Evolutionary conservation across 2,329 filamentous ascomycete species (phyloP).

Genomic region (Penicillium sp.): DNA sequence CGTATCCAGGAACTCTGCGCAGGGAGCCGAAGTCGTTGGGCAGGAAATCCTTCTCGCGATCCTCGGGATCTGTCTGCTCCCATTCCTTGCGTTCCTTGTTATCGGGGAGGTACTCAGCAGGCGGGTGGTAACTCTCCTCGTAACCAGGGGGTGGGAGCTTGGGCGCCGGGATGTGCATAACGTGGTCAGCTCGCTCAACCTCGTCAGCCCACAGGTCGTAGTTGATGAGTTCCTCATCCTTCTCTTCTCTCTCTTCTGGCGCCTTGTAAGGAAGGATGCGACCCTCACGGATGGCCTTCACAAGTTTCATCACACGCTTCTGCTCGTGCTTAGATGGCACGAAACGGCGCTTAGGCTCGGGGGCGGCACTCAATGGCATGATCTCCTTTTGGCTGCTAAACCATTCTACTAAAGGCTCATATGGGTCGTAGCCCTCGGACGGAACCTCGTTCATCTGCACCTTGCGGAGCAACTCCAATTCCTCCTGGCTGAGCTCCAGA

Average conservation of each 20-base stretch:
- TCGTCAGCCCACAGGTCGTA: constrained; percentile 98
- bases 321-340: constrained; percentile 95
- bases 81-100: constrained; percentile 79
- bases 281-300: constrained; percentile 91
- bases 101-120: constrained; percentile 87
- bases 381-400: constrained; percentile 87
- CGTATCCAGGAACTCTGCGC: constrained; percentile 89
- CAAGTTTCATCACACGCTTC: constrained; percentile 95
- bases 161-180: constrained; percentile 92
- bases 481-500: constrained; percentile 78
- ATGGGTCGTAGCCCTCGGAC: constrained; percentile 86
- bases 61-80: constrained; percentile 84
- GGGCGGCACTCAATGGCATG: constrained; percentile 92
- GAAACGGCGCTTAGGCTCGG: constrained; percentile 93
- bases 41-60: constrained; percentile 84
- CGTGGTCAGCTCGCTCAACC: constrained; percentile 73
- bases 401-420: constrained; percentile 90
- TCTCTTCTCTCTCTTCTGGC: constrained; percentile 68
- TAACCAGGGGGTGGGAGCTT: constrained; percentile 92
- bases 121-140: constrained; percentile 94
- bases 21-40: constrained; percentile 79
- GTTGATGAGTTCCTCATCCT: constrained; percentile 67
- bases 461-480: constrained; percentile 82
- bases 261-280: constrained; percentile 88
- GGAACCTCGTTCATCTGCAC: constrained; percentile 86